Base-by-base conservation (phyloP, 306 rosid genomes). In the Fragaria ananassa region DNA sequence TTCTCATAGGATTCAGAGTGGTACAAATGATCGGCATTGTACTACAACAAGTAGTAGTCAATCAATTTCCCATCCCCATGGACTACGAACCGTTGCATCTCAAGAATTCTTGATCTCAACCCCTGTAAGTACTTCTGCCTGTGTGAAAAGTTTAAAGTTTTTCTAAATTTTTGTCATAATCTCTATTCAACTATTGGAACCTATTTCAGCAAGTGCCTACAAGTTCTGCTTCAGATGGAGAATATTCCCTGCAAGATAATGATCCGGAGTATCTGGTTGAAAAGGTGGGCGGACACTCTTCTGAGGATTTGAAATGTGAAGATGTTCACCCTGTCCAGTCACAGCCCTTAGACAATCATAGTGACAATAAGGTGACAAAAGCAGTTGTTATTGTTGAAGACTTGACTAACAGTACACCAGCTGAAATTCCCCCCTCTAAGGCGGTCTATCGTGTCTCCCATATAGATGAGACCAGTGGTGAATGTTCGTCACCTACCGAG, bases 61-160 rank as follows among this genome's bases (percentile, higher is more conserved):
- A 72, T 70, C 79, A 71, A 56, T 74, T 18, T 78, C 81, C 19
- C 68, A 72, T 34, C 80, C 83, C 69, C 84, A 78, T 66, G 83
- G 68, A 74, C 72, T 79, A 57, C 81, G 31, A 37, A 78, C 71
- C 58, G 71, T 76, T 67, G 86, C 76, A 68, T 71, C 83, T 70
- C 81, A 68, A 68, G 80, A 67, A 34, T 68, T 72, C 65, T 70
- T 70, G 25, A 71, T 58, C 71, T 79, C 80, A 54, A 51, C 75
- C 79, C 62, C 88, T 46, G 98, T 95, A 87, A 88, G 97, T 84
- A 72, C 77, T 79, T 80, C 49, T 39, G 70, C 71, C 29, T 37
- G 50, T 74, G 37, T 10, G 29, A 68, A 58, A 60, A 27, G 10
- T 54, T 70, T 51, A 10, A 74, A 10, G 27, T 45, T 49, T 68